Conservation (phyloP, 208 protist species). For the Eutreptiella sp. region DNA sequence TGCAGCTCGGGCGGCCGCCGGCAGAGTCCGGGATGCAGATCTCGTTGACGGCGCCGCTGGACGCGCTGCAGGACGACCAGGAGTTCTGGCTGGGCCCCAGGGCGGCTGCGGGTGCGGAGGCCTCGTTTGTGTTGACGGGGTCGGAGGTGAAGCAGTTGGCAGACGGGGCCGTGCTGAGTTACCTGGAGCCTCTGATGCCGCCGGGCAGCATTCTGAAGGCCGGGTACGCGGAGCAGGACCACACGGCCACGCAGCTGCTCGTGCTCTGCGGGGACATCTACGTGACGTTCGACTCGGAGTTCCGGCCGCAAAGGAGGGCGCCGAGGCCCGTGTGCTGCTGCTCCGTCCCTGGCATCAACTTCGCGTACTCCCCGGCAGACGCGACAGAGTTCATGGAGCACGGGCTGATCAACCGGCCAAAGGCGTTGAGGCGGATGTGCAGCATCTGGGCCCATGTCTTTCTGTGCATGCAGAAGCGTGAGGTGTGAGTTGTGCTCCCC, state of each 20-base stretch:
- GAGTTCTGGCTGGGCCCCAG: too few species aligned
- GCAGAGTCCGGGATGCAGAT: conserved; percentile 9
- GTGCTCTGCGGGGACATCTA: conserved; percentile 17
- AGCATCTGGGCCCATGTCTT: conserved; percentile 27
- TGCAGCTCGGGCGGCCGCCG: background rate
- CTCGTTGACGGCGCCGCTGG: background rate
- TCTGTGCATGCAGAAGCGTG: conserved; percentile 10
- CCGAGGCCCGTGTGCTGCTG: conserved; percentile 6
- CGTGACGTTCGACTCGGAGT: conserved; percentile 15
- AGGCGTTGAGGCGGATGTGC: conserved; percentile 14
- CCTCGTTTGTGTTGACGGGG: too few species aligned
- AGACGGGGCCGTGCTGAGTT: too few species aligned
- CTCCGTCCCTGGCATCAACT: conserved; percentile 36
- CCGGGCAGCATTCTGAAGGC: too few species aligned
- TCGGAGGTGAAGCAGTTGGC: too few species aligned
- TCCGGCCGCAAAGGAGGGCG: background rate
- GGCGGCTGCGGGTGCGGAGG: too few species aligned
- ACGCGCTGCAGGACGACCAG: too few species aligned
- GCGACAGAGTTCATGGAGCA: conserved; percentile 9
- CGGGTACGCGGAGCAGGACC: too few species aligned
- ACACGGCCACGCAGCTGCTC: conserved; percentile 17
- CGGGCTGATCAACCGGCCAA: too few species aligned
- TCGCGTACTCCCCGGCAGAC: conserved; percentile 20
- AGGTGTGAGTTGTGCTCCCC: too few species aligned
- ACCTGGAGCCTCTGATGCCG: too few species aligned